Evolutionary conservation across 192 early-diverging fungal genomes (phyloP).

Genomic region (Backusella psychrophila): DNA sequence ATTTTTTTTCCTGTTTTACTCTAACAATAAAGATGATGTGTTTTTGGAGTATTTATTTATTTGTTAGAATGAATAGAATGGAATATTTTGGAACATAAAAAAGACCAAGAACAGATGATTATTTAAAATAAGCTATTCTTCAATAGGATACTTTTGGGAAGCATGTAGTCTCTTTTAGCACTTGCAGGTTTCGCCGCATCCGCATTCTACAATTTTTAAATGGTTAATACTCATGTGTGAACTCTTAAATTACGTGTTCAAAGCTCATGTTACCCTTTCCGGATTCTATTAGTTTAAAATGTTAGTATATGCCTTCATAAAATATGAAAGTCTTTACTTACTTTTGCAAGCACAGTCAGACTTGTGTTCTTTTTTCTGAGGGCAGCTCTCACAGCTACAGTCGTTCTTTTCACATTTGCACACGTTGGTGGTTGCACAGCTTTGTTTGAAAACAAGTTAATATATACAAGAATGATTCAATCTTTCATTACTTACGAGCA

Average conservation of each 20-base stretch:
- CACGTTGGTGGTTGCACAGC: neutral
- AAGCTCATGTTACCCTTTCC: neutral
- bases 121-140: neutral
- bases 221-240: neutral
- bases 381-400: neutral
- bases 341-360: neutral
- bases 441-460: neutral
- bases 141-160: neutral
- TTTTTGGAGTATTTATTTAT: neutral
- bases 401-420: neutral
- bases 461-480: neutral
- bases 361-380: neutral
- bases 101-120: neutral
- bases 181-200: conserved; percentile 10
- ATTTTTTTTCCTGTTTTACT: too few species aligned
- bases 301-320: neutral
- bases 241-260: neutral
- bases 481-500: conserved; percentile 4
- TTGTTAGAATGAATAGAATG: neutral
- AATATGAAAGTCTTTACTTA: neutral
- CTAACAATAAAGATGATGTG: neutral
- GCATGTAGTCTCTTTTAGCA: neutral
- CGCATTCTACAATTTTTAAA: neutral
- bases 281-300: neutral
- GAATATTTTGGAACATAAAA: too few species aligned